phyloP scores from a whole-genome alignment of 129 eudicot genomes.

The Centella asiatica region DNA sequence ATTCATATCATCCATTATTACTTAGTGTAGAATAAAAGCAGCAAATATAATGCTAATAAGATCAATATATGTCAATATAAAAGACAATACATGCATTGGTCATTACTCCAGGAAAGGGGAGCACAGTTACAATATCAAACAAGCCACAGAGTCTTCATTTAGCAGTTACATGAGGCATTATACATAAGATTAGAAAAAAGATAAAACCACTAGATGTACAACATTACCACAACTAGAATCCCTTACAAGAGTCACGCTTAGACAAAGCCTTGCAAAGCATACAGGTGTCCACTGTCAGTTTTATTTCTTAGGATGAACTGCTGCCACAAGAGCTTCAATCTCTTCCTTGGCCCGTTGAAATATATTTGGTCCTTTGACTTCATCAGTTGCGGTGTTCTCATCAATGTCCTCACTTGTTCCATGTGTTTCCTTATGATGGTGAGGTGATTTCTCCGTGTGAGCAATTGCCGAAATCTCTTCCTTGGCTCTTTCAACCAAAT shows the following conservation, averaged over 20 bases:
- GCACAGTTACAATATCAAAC: neutral
- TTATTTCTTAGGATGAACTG: conserved; percentile 55
- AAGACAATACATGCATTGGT: neutral
- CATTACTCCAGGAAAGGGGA: neutral
- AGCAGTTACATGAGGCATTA: neutral
- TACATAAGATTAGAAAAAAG: too few relatives aligned
- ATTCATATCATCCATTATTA: too few relatives aligned
- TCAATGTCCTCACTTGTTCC: conserved; percentile 74
- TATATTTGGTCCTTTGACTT: conserved; percentile 65
- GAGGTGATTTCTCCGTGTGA: conserved; percentile 26
- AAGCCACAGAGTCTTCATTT: neutral
- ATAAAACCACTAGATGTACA: too few relatives aligned
- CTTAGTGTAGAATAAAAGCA: too few relatives aligned
- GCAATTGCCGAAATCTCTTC: conserved; percentile 25
- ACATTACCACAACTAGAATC: neutral
- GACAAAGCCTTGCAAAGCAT: neutral
- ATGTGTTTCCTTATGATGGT: conserved; percentile 75
- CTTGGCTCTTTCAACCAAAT: conserved; percentile 36
- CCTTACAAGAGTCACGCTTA: too few relatives aligned
- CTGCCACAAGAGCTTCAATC: conserved; percentile 56
- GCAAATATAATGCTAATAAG: too few relatives aligned
- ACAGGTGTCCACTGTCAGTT: neutral
- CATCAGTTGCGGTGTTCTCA: conserved; percentile 48
- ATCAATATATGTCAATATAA: neutral
- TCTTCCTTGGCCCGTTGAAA: conserved; percentile 76